Evolutionary conservation across 345 rosid genomes (phyloP), one percentile per base, ranked within the genome.

Genomic region (Heritiera fomes): DNA sequence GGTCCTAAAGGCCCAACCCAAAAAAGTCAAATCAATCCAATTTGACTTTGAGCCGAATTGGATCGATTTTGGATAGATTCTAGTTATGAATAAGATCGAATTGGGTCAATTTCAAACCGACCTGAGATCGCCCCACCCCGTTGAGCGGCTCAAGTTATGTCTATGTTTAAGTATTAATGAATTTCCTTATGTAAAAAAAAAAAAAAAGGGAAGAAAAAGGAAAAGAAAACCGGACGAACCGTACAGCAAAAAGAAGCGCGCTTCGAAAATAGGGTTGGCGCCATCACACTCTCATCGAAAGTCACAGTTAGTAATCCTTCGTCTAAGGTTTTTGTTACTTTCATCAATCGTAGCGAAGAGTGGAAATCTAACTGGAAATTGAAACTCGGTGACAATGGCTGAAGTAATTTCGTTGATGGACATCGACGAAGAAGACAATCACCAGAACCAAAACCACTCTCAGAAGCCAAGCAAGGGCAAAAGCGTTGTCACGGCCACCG

Each of bases 341-440:
- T 38, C 47, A 9, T 4, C 28, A 9, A 47, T 32, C 47, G 62
- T 55, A 34, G 47, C 9, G 6, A 53, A 18, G 30, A 46, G 62
- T 7, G 30, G 62, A 53, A 28, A 52, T 34, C 47, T 62, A 72
- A 53, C 75, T 12, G 55, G 14, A 52, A 50, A 50, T 50, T 12
- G 55, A 56, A 73, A 32, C 45, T 55, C 58, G 30, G 38, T 53
- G 61, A 1, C 46, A 34, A 92, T 91, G 98, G 63, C 88, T 72
- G 97, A 91, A 82, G 79, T n/a, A 30, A 53, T 79, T n/a, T 73
- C 93, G 20, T 78, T 64, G 58, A 96, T 96, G 99, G 98, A 91
- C 78, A 82, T 96, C n/a, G 98, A 93, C 85, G 90, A 82, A 8
- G 90, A 86, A 8, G 87, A 81, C 60, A 83, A 49, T 70, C 62